phyloP scores from a whole-genome alignment of 192 early-diverging fungal species.

The Diversispora eburnea region DNA sequence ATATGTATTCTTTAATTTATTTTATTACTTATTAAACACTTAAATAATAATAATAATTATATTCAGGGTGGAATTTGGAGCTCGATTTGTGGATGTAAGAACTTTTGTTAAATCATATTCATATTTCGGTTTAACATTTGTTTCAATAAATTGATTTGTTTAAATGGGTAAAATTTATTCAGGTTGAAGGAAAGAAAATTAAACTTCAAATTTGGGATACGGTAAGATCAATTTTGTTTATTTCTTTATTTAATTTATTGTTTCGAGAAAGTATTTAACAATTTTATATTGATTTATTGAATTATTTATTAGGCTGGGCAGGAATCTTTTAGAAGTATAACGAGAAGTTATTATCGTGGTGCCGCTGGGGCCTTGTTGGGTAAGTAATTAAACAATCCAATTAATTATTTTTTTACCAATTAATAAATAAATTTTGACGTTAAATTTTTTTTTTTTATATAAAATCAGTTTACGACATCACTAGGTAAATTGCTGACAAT shows the following conservation, averaged over 20 bases:
- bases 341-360: conserved; percentile 79
- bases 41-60: neutral
- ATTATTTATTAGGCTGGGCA: conserved; percentile 76
- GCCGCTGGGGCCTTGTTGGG: conserved; percentile 73
- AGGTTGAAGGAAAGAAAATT: conserved; percentile 75
- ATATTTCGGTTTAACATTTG: too few species aligned
- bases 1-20: neutral
- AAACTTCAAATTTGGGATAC: conserved; percentile 97
- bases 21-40: neutral
- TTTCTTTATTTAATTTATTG: too few species aligned
- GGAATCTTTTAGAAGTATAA: conserved; percentile 83
- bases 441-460: conserved; percentile 26
- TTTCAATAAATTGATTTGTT: too few species aligned
- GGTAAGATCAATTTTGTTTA: conserved; percentile 36
- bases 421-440: neutral
- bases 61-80: conserved; percentile 73
- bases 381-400: conserved; percentile 19
- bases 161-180: neutral
- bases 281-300: too few species aligned
- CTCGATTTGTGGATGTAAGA: conserved; percentile 65
- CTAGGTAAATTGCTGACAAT: conserved; percentile 47
- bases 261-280: too few species aligned
- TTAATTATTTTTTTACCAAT: too few species aligned
- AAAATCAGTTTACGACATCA: conserved; percentile 70
- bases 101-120: neutral